Conservation (phyloP, 208 protist genomes). For the Leishmania mexicana region DNA sequence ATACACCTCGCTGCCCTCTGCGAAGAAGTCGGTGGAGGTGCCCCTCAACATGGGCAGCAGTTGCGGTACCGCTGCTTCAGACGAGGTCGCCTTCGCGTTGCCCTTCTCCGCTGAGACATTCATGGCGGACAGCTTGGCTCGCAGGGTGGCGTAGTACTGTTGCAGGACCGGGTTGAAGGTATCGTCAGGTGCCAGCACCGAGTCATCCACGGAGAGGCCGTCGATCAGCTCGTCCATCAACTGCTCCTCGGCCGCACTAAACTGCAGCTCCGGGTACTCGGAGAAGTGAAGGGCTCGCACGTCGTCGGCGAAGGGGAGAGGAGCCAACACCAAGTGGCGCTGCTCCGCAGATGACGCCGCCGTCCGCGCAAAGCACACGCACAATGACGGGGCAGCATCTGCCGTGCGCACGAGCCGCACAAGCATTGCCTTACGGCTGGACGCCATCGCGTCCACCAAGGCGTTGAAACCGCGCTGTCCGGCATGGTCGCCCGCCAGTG, state of each 20-base stretch:
- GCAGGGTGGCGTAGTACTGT: conserved; percentile 84
- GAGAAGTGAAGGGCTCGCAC: conserved; percentile 75
- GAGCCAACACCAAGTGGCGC: conserved; percentile 58
- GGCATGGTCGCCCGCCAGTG: conserved; percentile 63
- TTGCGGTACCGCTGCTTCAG: conserved; percentile 6
- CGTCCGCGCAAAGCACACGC: conserved; percentile 51
- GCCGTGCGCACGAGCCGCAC: conserved; percentile 78
- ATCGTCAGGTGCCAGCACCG: conserved; percentile 63
- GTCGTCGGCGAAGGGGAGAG: conserved; percentile 90
- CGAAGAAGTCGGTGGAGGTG: conserved; percentile 48
- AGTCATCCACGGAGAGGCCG: conserved; percentile 60
- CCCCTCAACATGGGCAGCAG: conserved; percentile 35
- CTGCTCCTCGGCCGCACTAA: conserved; percentile 48
- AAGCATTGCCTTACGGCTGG: conserved; percentile 53
- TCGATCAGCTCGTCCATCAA: conserved; percentile 73
- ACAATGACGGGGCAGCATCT: conserved; percentile 57
- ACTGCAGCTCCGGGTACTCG: conserved; percentile 40
- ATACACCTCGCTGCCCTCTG: conserved; percentile 36
- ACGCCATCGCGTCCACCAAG: conserved; percentile 75
- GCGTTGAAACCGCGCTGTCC: conserved; percentile 64
- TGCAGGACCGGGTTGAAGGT: conserved; percentile 90
- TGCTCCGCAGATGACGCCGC: conserved; percentile 8
- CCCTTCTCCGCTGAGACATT: neutral
- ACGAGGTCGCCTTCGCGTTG: neutral
- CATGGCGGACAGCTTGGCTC: conserved; percentile 30